Base-by-base conservation (phyloP, 2,329 filamentous ascomycete species). In the Niveomyces coronatus region DNA sequence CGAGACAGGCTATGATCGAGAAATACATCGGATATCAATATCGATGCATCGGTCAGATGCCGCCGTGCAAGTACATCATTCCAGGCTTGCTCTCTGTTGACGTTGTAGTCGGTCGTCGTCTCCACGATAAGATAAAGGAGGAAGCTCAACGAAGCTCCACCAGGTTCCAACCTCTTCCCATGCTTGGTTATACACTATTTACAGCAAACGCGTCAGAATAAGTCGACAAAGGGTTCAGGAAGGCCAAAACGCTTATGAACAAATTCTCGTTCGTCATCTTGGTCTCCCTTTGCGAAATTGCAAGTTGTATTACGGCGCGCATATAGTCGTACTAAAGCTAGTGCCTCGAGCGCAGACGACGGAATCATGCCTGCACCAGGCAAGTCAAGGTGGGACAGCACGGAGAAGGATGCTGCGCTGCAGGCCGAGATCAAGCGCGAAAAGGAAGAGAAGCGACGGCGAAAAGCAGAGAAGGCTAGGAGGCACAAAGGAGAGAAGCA, bases 391-490 rank as follows among this genome's bases (percentile, higher is more conserved):
- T 98, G 91, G 91, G 85, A 84, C 47, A 76, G 87, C 53, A 78
- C 82, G 31, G 84, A 85, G 49, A 85, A 87, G 49, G 87, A 95
- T 56, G 76, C 77, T 16, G 83, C 76, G 30, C 70, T 81, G 29
- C 79, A 85, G 43, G 78, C 79, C 15, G 76, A 79, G 53, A 70
- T 78, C 39, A 89, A 82, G 60, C 74, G 70, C 45, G 85, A 91
- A 56, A 95, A 89, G 62, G 86, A 94, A 61, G 82, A 87, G 52
- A 94, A 91, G 70, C 86, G 83, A 61, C 79, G 83, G 35, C 65
- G 77, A 35, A 95, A 91, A 60, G 81, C 79, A 19, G 82, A 88
- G 54, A 93, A 87, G 60, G 82, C 84, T 48, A 79, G 77, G 41
- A 75, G 74, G 52, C 68, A 74, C 24, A 77, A 84, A 46, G 72